Percentiles rank a stretch among this genome's conserved stretches.
These are phyloP conservation scores for Ceratocystis eucalypticola DNA, from an alignment of 2,329 filamentous ascomycete species.

Conservation along the genomic window DNA sequence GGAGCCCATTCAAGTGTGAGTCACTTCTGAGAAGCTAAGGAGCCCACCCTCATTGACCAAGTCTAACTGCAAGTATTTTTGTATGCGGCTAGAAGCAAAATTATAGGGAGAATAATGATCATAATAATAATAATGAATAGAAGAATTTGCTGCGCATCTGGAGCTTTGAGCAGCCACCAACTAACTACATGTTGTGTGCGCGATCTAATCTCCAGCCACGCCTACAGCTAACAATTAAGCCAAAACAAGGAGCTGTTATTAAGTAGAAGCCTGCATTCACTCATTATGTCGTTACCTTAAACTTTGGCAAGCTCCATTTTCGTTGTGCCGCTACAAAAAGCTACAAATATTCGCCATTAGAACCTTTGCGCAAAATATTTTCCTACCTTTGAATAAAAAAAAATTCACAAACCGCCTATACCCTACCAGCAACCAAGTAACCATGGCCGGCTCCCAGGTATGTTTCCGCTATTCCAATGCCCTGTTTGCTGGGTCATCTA, in stretches of 20 bases:
- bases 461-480: background rate
- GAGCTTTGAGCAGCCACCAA: too few relatives aligned
- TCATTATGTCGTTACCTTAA: background rate
- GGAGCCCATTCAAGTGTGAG: constrained; percentile 1
- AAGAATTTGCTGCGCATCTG: background rate
- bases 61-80: background rate
- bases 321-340: background rate
- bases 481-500: background rate
- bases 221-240: too few relatives aligned
- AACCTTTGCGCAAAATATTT: background rate
- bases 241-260: too few relatives aligned
- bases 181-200: too few relatives aligned
- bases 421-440: background rate
- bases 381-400: background rate
- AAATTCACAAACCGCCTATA: too few relatives aligned
- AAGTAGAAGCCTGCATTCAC: background rate
- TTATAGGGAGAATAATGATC: background rate
- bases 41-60: background rate
- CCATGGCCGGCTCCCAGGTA: constrained; percentile 16
- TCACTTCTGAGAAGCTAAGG: background rate
- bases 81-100: too few relatives aligned
- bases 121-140: background rate
- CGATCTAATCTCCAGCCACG: too few relatives aligned
- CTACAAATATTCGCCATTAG: background rate
- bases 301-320: background rate